Evolutionary conservation across 805 yeast genomes (phyloP).

Genomic region (Lipomyces mesembrius): DNA sequence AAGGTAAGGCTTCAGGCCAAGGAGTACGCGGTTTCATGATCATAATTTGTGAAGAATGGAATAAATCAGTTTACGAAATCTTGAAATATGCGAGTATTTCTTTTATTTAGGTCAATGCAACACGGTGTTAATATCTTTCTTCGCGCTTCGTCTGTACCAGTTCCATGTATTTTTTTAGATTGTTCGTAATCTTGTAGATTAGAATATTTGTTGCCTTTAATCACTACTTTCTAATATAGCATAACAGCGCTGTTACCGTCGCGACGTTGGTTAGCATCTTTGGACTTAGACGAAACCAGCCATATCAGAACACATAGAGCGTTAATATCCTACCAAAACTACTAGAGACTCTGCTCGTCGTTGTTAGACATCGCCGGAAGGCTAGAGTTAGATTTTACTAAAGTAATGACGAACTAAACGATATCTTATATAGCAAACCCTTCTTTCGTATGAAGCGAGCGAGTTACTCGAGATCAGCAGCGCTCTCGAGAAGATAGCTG

Average conservation of each 20-base stretch:
- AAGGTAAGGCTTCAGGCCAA: conserved; percentile 82
- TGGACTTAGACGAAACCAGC: no score
- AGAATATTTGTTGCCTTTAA: not conserved
- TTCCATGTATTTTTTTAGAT: not conserved
- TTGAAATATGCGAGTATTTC: not conserved
- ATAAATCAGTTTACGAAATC: not conserved
- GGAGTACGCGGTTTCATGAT: conserved; percentile 54
- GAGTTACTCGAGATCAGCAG: not conserved
- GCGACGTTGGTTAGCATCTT: no score
- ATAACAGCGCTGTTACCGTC: not conserved
- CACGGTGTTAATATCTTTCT: not conserved
- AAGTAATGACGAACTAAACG: not conserved
- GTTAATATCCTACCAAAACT: not conserved
- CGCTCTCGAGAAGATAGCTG: not conserved
- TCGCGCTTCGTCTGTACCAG: not conserved
- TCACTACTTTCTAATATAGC: not conserved
- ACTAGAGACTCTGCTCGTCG: not conserved
- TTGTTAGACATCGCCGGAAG: not conserved
- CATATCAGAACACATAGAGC: not conserved
- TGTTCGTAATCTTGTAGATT: not conserved
- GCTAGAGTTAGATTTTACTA: not conserved
- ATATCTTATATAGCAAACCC: not conserved
- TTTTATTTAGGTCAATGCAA: not conserved
- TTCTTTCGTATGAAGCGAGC: not conserved
- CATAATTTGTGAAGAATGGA: not conserved